These are phyloP conservation scores for Rhexocercosporidium sp. DNA, from an alignment of 2,329 filamentous ascomycete genomes.

Conservation along the genomic window DNA sequence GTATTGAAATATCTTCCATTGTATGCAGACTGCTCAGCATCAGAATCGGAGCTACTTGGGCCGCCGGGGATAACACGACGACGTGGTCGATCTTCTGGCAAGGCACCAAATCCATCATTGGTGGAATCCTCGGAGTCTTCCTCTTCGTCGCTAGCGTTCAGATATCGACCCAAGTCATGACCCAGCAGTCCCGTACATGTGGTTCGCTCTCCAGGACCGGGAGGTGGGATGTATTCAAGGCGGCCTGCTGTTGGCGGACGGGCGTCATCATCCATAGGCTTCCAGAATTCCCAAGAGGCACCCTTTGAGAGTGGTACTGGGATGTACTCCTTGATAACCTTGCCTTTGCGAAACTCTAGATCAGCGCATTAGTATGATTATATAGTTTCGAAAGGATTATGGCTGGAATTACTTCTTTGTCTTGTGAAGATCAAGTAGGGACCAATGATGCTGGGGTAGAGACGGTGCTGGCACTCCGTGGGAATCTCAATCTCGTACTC, in stretches of 20 bases:
- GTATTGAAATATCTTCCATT: neutral
- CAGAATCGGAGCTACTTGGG: neutral
- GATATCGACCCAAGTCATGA: neutral
- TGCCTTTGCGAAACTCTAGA: neutral
- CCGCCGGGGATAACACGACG: neutral
- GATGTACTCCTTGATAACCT: neutral
- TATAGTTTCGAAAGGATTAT: too few species aligned
- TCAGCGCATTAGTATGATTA: neutral
- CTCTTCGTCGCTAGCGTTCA: neutral
- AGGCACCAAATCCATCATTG: neutral
- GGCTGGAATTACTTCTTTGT: neutral
- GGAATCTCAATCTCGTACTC: neutral
- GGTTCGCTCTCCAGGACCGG: neutral
- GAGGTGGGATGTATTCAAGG: neutral
- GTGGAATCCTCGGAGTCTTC: neutral
- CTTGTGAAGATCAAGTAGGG: slow-evolving; percentile 3
- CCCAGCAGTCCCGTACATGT: neutral
- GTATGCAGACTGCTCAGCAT: neutral
- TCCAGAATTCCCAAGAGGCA: neutral
- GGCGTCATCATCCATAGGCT: neutral
- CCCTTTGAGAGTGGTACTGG: neutral
- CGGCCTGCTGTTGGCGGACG: neutral
- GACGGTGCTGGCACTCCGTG: neutral
- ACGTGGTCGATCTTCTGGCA: neutral
- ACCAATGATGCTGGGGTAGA: slow-evolving; percentile 1